A percentile compares a stretch with the other conserved stretches of the same genome.
These are phyloP conservation scores for Trametes hirsuta DNA, from an alignment of 1,284 basidiomycete species.

Conservation along the genomic window DNA sequence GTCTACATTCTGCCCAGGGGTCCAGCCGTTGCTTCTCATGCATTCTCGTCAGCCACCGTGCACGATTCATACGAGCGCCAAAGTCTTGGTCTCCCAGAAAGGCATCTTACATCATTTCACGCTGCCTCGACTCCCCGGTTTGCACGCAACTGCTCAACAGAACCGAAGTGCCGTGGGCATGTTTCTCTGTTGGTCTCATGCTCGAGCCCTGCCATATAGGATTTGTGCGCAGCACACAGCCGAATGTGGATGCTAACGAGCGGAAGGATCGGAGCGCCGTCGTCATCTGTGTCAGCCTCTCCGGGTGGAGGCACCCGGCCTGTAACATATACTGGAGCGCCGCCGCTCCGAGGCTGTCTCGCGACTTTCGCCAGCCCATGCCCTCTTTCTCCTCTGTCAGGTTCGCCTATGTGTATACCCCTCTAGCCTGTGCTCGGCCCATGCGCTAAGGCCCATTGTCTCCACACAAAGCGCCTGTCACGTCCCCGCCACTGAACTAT, in stretches of 20 bases:
- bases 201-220: neutral
- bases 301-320: conserved; percentile 13
- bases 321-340: conserved; percentile 18
- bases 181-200: neutral
- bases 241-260: conserved; percentile 14
- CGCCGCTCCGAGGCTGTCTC: neutral
- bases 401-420: conserved; percentile 6
- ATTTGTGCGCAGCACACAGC: neutral
- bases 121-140: conserved; percentile 1
- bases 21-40: neutral
- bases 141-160: neutral
- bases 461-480: conserved; percentile 12
- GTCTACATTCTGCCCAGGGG: conserved; percentile 2
- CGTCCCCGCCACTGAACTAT: conserved; percentile 8
- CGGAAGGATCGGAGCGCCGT: conserved; percentile 14
- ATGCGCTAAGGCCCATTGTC: conserved; percentile 12
- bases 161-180: neutral
- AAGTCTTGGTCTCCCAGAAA: neutral
- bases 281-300: conserved; percentile 21
- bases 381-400: conserved; percentile 5
- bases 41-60: conserved; percentile 1
- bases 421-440: conserved; percentile 6
- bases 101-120: conserved; percentile 1
- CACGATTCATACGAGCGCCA: neutral
- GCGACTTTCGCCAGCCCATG: conserved; percentile 13